Percentiles rank a stretch among this genome's conserved stretches.
Conservation (phyloP, 2,329 filamentous ascomycete genomes). For the Coniochaeta sp. region DNA sequence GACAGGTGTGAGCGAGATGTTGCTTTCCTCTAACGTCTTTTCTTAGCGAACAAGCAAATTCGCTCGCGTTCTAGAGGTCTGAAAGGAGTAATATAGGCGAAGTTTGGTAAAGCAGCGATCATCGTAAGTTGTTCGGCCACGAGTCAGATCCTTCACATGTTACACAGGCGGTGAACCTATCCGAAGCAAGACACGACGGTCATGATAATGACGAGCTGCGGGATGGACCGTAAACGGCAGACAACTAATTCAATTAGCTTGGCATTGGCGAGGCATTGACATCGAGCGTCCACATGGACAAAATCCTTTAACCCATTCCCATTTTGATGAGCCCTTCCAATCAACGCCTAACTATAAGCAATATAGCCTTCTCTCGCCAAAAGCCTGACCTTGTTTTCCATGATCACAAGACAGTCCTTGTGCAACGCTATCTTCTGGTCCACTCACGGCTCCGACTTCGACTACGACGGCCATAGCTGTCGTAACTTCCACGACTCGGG, state of each 20-base stretch:
- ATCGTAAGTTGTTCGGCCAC: not conserved
- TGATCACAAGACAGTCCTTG: not conserved
- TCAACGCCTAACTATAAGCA: not conserved
- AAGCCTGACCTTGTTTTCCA: not conserved
- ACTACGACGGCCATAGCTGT: slow-evolving; percentile 28
- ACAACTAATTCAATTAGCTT: not conserved
- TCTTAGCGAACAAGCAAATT: not conserved
- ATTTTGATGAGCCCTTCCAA: not conserved
- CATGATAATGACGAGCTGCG: not conserved
- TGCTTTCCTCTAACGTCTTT: not conserved
- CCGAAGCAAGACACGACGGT: not conserved
- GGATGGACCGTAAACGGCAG: not conserved
- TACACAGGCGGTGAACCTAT: not conserved
- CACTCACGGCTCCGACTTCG: slow-evolving; percentile 12
- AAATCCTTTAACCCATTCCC: not conserved
- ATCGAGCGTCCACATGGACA: not conserved
- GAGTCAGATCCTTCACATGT: not conserved
- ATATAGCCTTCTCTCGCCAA: not conserved
- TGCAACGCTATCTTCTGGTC: not conserved
- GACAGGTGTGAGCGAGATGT: not conserved
- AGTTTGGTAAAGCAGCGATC: not conserved
- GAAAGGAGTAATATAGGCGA: not conserved
- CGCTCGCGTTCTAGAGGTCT: not conserved
- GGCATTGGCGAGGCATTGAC: not conserved
- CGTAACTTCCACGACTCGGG: slow-evolving; percentile 40